Evolutionary conservation across 139 green algal species (phyloP), one percentile per base, ranked within the genome.

Genomic region (Chlamydomonas asymmetrica): DNA sequence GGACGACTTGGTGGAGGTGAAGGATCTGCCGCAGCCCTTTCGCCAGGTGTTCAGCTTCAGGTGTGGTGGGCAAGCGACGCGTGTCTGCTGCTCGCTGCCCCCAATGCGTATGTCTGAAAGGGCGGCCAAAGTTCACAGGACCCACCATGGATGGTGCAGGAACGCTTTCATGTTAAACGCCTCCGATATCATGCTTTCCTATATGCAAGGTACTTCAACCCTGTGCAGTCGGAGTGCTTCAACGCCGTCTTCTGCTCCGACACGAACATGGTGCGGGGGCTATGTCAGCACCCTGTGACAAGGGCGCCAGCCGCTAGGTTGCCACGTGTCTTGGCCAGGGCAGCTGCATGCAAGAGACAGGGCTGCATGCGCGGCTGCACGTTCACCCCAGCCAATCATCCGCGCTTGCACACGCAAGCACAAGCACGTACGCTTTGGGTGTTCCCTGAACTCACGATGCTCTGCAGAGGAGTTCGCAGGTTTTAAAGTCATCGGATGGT

Each of bases 131-230:
- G n/a, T 72, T 7, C 40, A 72, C 39, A 27, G 29, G 9, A 34
- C 13, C 65, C 57, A 50, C 13, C 34, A 10, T 52, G 27, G 63
- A 13, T 45, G 13, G 9, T 10, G 20, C 32, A 34, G 63, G 29
- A 23, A 10, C n/a, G 20, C 20, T 43, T 32, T 3, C 31, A 54
- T 57, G 52, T 34, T 67, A 7, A 32, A 59, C 50, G 43, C 8
- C 22, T 22, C 45, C 8, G 56, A n/a, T 39, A 37, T 31, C 69
- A 35, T 54, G 13, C 22, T 10, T 3, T 83, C 41, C 85, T n/a
- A n/a, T n/a, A n/a, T n/a, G n/a, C n/a, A n/a, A 95, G 91, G 68
- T 98, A 94, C 84, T 98, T 98, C 86, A 98, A 98, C 63, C 54
- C 87, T 2, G 81, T 99, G 9, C 95, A 99, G 80, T 93, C 85